Conservation (phyloP, 2,329 filamentous ascomycete genomes). For the Fusarium nodosum region DNA sequence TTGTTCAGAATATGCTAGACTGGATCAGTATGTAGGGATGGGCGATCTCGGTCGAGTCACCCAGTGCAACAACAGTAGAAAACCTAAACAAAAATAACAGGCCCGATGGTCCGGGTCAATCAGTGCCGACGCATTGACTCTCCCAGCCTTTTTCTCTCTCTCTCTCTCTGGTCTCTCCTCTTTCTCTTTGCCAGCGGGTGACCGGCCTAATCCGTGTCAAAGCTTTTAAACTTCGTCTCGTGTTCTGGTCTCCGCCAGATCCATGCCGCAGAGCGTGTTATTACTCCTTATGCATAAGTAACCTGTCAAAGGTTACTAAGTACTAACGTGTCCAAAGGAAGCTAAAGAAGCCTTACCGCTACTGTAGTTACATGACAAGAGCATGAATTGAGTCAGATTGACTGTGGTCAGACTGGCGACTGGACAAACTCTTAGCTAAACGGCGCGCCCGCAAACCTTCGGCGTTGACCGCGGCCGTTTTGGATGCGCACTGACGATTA, state of each 20-base stretch:
- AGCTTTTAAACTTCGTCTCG: conserved; percentile 3
- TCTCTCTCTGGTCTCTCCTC: neutral
- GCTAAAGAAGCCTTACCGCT: neutral
- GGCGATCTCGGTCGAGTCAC: neutral
- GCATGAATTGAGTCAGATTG: conserved; percentile 1
- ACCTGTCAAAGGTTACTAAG: neutral
- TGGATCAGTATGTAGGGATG: neutral
- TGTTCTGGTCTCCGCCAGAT: neutral
- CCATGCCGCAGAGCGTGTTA: neutral
- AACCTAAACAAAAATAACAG: neutral
- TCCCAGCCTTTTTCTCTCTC: neutral
- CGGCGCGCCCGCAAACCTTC: conserved; percentile 4
- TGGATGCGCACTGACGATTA: neutral
- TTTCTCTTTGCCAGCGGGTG: neutral
- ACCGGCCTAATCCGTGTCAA: conserved; percentile 5
- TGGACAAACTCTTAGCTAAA: neutral
- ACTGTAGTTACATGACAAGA: neutral
- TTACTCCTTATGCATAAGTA: neutral
- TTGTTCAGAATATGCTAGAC: neutral
- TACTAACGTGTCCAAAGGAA: neutral
- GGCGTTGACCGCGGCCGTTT: conserved; percentile 1
- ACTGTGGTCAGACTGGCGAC: neutral
- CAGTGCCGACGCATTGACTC: neutral
- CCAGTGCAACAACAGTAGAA: neutral
- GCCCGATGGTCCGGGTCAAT: neutral